Base-by-base conservation (phyloP, 2,329 filamentous ascomycete genomes). In the Penicillium sp. region DNA sequence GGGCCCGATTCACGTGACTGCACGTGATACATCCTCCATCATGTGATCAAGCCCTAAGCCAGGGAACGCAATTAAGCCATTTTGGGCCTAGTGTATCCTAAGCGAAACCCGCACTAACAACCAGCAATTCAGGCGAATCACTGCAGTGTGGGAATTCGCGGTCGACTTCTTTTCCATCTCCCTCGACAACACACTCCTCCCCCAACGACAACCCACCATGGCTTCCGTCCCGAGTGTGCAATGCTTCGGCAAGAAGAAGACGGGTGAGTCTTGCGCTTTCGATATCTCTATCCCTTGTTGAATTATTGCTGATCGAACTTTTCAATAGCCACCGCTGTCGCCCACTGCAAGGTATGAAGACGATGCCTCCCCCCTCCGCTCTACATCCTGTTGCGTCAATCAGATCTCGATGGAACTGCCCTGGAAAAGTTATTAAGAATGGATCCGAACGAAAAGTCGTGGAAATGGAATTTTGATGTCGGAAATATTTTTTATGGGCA, bases 211-310 rank as follows among this genome's bases (percentile, higher is more conserved):
- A 50, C 69, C 65, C 83, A 90, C 77, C 80, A 91, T 91, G 87
- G 88, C 90, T 80, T 83, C 87, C 75, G 83, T 85, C 73, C 88
- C 90, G 83, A 90, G 86, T 81, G 90, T 92, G 75, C 92, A 96
- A 87, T 96, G 92, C 90, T 97, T 98, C 90, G 93, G 93, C 89
- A 97, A 97, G 89, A 93, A 93, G 87, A 91, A 90, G 86, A 92
- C 87, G 77, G 80, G 80, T 82, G 74, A 66, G 76, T 67, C 24
- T 60, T 53, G 53, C 53, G 54, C 50, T 45, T 52, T 58, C 54
- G 46, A 52, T 41, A 39, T 57, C 49, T 58, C 51, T 47, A 13
- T 48, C 45, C 26, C 48, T 55, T 10, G 43, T 41, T 22, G 27
- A 48, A 58, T 61, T 33, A 52, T 67, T 73, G 59, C 72, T 76